Percentiles rank a stretch among this genome's conserved stretches.
These are phyloP conservation scores for Komagataella ulmi DNA, from an alignment of 805 yeast species.

Conservation along the genomic window DNA sequence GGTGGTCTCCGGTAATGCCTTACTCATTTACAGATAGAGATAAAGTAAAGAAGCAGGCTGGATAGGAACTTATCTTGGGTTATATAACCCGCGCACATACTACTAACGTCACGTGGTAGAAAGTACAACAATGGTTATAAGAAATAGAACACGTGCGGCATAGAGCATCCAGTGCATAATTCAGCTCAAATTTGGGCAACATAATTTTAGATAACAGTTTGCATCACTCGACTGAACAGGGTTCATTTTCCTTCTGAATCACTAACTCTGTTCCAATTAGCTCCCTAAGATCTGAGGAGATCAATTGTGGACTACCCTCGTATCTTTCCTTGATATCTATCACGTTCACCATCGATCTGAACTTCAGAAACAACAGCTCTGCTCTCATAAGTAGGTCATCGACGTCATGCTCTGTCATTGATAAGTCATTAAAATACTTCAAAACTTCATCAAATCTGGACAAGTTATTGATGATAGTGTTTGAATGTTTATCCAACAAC, in stretches of 20 bases:
- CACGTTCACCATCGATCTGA: constrained; percentile 65
- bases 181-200: background rate
- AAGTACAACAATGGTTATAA: background rate
- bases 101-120: background rate
- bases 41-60: background rate
- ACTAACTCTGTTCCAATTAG: constrained; percentile 50
- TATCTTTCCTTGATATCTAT: constrained; percentile 36
- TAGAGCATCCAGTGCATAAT: background rate
- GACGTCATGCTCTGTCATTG: constrained; percentile 52
- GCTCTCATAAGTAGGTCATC: constrained; percentile 73
- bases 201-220: no score
- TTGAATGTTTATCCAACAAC: constrained; percentile 76
- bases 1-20: background rate
- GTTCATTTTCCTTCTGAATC: constrained; percentile 39
- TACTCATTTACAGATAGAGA: background rate
- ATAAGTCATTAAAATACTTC: constrained; percentile 83
- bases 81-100: background rate
- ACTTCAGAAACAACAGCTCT: constrained; percentile 70
- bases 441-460: constrained; percentile 81
- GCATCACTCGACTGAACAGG: background rate
- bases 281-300: constrained; percentile 41
- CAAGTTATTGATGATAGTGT: constrained; percentile 61
- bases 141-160: background rate
- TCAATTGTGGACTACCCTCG: constrained; percentile 8
- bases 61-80: background rate